Evolutionary conservation across 2,329 filamentous ascomycete species (phyloP).

Genomic region (Colletotrichum magnum): DNA sequence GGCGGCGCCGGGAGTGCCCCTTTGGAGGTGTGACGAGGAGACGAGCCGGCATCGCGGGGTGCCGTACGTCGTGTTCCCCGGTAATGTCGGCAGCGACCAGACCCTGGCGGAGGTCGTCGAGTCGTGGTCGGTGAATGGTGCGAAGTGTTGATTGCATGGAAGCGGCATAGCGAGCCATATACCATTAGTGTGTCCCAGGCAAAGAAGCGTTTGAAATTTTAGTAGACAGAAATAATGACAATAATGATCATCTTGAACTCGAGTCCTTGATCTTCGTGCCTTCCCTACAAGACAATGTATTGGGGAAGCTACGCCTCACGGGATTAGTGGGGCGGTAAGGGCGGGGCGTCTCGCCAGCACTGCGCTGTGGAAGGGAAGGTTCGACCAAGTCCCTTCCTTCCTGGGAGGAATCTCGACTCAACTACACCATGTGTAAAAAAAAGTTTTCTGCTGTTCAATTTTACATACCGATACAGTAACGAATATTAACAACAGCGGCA

Average conservation of each 20-base stretch:
- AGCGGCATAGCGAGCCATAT: slow-evolving; percentile 22
- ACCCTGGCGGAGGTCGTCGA: slow-evolving; percentile 61
- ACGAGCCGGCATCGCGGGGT: slow-evolving; percentile 64
- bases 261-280: background rate
- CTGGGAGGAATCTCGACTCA: too few relatives aligned
- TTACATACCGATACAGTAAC: too few relatives aligned
- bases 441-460: too few relatives aligned
- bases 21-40: slow-evolving; percentile 71
- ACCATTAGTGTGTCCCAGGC: slow-evolving; percentile 1
- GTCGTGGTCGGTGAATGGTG: slow-evolving; percentile 37
- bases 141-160: slow-evolving; percentile 9
- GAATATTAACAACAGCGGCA: too few relatives aligned
- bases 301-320: background rate
- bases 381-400: too few relatives aligned
- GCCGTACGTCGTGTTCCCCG: slow-evolving; percentile 71
- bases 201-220: background rate
- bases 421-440: too few relatives aligned
- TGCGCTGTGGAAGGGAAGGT: too few relatives aligned
- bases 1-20: slow-evolving; percentile 69
- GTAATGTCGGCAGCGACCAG: slow-evolving; percentile 67
- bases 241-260: background rate
- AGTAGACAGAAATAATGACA: slow-evolving; percentile 1
- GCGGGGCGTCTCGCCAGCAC: too few relatives aligned
- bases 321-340: background rate
- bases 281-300: background rate